Conservation (phyloP, 805 yeast species). For the Saccharomycopsis fermentans region DNA sequence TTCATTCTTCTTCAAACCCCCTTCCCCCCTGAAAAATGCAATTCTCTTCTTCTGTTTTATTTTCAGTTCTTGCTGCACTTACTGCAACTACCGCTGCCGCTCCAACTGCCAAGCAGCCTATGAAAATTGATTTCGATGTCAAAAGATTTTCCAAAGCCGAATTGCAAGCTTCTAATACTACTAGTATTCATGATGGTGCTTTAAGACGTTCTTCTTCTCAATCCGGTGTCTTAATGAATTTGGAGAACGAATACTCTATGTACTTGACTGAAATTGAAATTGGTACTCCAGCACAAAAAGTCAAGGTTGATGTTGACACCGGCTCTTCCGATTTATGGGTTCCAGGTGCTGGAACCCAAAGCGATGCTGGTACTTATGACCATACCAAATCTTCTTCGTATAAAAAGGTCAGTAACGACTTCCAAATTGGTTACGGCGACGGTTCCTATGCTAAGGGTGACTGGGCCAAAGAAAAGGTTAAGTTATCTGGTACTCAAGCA, state of each 20-base stretch:
- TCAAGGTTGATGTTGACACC: too few species aligned
- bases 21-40: too few species aligned
- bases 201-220: background rate
- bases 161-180: background rate
- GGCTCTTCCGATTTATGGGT: too few species aligned
- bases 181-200: background rate
- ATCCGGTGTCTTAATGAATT: conserved; percentile 6
- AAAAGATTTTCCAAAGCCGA: background rate
- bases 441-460: conserved; percentile 38
- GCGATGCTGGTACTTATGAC: conserved; percentile 31
- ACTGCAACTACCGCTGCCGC: conserved; percentile 4
- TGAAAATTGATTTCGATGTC: conserved; percentile 11
- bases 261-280: conserved; percentile 32
- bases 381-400: conserved; percentile 27
- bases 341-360: conserved; percentile 16
- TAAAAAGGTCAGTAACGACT: conserved; percentile 24
- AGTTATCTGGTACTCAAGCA: background rate
- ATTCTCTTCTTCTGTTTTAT: conserved; percentile 5
- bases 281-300: conserved; percentile 31
- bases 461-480: conserved; percentile 37
- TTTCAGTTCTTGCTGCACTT: conserved; percentile 3
- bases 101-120: conserved; percentile 7
- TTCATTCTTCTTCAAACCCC: background rate
- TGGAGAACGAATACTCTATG: conserved; percentile 34
- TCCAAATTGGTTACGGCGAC: too few species aligned